These are phyloP conservation scores for Candida pseudoviswanathii DNA, from an alignment of 1,139 yeast genomes.

Conservation along the genomic window DNA sequence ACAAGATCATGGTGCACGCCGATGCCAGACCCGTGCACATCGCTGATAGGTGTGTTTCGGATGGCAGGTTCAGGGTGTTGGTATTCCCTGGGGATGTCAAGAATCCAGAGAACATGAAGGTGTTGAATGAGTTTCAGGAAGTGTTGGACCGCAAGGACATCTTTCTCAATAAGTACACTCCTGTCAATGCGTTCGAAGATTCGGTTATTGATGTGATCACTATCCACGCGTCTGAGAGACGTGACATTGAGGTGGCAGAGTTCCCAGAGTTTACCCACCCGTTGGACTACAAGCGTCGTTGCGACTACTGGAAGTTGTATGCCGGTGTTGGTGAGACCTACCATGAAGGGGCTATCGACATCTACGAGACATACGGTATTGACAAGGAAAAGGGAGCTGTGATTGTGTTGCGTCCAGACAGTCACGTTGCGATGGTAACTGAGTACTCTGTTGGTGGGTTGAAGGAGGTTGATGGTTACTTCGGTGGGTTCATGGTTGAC, in stretches of 20 bases:
- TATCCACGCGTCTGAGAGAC: slow-evolving; percentile 22
- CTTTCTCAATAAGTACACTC: slow-evolving; percentile 25
- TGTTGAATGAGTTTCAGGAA: slow-evolving; percentile 18
- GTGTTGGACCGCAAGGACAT: slow-evolving; percentile 17
- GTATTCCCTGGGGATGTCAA: slow-evolving; percentile 26
- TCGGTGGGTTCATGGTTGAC: slow-evolving; percentile 23
- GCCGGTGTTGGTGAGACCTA: slow-evolving; percentile 21
- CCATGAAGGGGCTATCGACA: slow-evolving; percentile 13
- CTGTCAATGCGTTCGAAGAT: slow-evolving; percentile 23
- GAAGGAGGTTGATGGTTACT: slow-evolving; percentile 22
- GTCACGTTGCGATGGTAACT: slow-evolving; percentile 29
- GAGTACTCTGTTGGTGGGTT: slow-evolving; percentile 20
- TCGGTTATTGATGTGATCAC: slow-evolving; percentile 27
- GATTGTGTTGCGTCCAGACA: slow-evolving; percentile 36
- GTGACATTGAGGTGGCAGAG: slow-evolving; percentile 23
- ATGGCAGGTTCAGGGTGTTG: slow-evolving; percentile 28
- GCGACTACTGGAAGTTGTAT: slow-evolving; percentile 31
- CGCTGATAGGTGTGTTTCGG: slow-evolving; percentile 23
- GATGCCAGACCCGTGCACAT: slow-evolving; percentile 26
- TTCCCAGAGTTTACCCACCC: slow-evolving; percentile 30
- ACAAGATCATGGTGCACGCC: slow-evolving; percentile 23
- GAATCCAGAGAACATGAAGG: slow-evolving; percentile 13
- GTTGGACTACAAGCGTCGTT: slow-evolving; percentile 24
- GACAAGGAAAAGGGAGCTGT: slow-evolving; percentile 26
- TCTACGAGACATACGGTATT: slow-evolving; percentile 27